Evolutionary conservation across 2,329 filamentous ascomycete species (phyloP).

Genomic region (Trichoderma sp.): DNA sequence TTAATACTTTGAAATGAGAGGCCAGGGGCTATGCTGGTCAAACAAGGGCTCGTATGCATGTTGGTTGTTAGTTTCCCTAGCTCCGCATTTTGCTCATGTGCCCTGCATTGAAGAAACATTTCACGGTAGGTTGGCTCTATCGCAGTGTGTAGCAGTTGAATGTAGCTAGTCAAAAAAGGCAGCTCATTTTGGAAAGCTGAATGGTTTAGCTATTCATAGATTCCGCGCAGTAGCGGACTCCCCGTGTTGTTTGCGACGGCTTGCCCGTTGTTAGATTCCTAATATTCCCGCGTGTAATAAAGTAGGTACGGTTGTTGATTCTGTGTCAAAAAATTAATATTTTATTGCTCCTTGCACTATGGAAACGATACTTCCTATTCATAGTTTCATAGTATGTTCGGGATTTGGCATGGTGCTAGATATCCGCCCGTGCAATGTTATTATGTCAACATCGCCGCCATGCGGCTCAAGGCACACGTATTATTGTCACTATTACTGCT

Average conservation of each 20-base stretch:
- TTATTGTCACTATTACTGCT: background rate
- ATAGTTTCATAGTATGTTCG: background rate
- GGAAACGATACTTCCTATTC: background rate
- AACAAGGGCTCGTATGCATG: background rate
- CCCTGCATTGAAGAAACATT: background rate
- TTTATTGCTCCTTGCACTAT: background rate
- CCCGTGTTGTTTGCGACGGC: background rate
- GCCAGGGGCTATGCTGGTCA: background rate
- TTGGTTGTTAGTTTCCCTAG: background rate
- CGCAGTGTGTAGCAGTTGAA: background rate
- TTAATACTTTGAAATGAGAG: background rate
- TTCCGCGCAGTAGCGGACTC: background rate
- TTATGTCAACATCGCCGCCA: background rate
- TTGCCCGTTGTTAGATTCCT: background rate
- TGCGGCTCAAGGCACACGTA: background rate
- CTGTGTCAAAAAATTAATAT: rapidly evolving
- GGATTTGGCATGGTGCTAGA: background rate
- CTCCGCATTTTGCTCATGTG: background rate
- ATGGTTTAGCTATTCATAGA: background rate
- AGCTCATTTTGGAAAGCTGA: background rate
- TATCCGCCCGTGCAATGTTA: background rate
- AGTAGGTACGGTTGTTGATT: background rate
- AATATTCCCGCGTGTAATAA: too few species aligned
- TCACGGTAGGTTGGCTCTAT: background rate
- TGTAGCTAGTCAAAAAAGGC: background rate